These are phyloP conservation scores for Candida methanosorbosa DNA, from an alignment of 805 yeast genomes.

Conservation along the genomic window DNA sequence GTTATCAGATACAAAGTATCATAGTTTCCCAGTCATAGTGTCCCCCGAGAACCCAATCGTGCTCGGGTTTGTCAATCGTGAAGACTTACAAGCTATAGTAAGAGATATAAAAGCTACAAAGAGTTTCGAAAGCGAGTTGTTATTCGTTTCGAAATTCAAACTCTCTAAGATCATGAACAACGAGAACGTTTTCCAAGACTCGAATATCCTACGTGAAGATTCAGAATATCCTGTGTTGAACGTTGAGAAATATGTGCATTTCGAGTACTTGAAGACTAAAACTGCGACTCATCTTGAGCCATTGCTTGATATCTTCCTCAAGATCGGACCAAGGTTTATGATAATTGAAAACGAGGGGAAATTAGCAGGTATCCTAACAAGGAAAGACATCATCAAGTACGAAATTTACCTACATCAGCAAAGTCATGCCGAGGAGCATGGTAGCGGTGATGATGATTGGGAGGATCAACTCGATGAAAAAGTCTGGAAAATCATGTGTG, in stretches of 20 bases:
- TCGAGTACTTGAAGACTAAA: constrained; percentile 55
- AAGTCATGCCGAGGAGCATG: background rate
- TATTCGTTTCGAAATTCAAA: background rate
- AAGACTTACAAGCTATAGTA: constrained; percentile 25
- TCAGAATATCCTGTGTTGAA: constrained; percentile 6
- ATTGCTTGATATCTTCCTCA: constrained; percentile 59
- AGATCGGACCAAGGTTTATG: constrained; percentile 72
- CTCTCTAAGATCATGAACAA: background rate
- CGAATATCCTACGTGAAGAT: background rate
- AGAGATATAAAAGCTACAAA: background rate
- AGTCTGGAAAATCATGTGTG: constrained; percentile 27
- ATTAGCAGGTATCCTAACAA: constrained; percentile 68
- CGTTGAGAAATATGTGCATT: constrained; percentile 31
- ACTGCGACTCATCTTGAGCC: constrained; percentile 48
- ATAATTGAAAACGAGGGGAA: constrained; percentile 55
- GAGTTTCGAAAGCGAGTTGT: background rate
- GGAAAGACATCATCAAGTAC: constrained; percentile 73
- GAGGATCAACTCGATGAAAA: constrained; percentile 17
- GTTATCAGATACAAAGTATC: constrained; percentile 25
- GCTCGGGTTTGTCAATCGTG: constrained; percentile 36
- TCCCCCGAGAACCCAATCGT: constrained; percentile 29
- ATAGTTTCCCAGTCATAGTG: constrained; percentile 48
- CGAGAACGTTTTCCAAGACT: background rate
- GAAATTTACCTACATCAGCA: constrained; percentile 29
- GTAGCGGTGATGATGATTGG: background rate